Base-by-base conservation (phyloP, 2,329 filamentous ascomycete genomes). In the Teratosphaeria epicoccoides region DNA sequence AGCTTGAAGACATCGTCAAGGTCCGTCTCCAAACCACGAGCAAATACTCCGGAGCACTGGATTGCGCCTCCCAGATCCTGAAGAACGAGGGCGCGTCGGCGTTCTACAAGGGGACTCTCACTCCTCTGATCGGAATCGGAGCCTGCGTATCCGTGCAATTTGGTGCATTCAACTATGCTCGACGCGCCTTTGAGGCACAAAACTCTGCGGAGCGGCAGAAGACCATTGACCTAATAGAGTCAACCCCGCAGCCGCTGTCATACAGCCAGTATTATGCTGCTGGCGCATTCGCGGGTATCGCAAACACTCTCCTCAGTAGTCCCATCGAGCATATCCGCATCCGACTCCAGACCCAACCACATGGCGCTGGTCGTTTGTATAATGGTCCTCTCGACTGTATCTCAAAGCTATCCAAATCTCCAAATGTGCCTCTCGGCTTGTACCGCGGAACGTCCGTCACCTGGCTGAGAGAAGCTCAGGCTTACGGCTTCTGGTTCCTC, bases 271-370 rank as follows among this genome's bases (percentile, higher is more conserved):
- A 95, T 78, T 97, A 89, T 71, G 77, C 83, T 6, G 81, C 93
- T 0, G 93, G 93, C 57, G 89, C 93, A 48, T 95, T 96, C 66
- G 93, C 93, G 12, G 93, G 93, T 61, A 71, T 97, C 50, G 83
- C 90, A 66, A 98, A 98, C 76, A 87, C 84, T 1, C 79, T 86
- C 29, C 81, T 97, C 63, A 95, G 90, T 4, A 83, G 84, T 0
- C 93, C 93, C 10, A 96, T 97, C 66, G 93, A 98, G 75, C 93
- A 97, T 74, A 86, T 97, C 63, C 86, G 93, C 66, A 98, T 98
- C 72, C 81, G 93, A 22, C 76, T 98, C 57, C 93, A 98, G 73
- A 95, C 93, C 24, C 93, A 98, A 72, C 93, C 93, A 2, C 93
- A 97, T 73, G 89, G 88, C 49, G 80, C 83, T 0, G 79, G 70